A percentile compares a stretch with the other conserved stretches of the same genome.
Conservation (phyloP, 805 yeast species). For the Teunomyces panamensis region DNA sequence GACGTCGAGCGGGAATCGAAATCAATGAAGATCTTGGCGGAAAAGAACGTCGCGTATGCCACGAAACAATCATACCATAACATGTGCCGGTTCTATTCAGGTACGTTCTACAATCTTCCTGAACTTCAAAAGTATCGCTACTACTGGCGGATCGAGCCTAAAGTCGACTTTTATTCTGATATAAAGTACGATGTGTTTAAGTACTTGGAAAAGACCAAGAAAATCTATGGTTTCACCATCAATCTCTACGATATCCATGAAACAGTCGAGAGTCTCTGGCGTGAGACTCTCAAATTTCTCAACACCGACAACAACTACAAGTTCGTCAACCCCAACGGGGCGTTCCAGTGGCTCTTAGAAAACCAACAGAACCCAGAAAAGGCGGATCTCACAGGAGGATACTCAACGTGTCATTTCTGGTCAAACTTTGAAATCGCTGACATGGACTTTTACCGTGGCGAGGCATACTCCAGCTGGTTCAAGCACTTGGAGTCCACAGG, state of each 20-base stretch:
- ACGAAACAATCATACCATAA: slow-evolving; percentile 64
- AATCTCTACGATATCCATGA: slow-evolving; percentile 69
- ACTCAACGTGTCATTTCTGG: slow-evolving; percentile 86
- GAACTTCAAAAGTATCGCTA: slow-evolving; percentile 58
- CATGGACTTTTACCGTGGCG: slow-evolving; percentile 73
- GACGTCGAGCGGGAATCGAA: slow-evolving; percentile 42
- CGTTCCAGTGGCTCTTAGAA: slow-evolving; percentile 52
- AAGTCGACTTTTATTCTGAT: slow-evolving; percentile 62
- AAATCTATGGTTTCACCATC: slow-evolving; percentile 72
- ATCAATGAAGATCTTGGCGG: slow-evolving; percentile 38
- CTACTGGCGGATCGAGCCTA: slow-evolving; percentile 83
- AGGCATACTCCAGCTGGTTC: slow-evolving; percentile 65
- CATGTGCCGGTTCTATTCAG: slow-evolving; percentile 81
- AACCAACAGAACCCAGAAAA: slow-evolving; percentile 50
- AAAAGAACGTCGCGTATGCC: slow-evolving; percentile 59
- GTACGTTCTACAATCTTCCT: slow-evolving; percentile 61
- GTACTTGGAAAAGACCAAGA: slow-evolving; percentile 63
- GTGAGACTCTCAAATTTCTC: slow-evolving; percentile 61
- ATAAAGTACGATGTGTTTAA: slow-evolving; percentile 75
- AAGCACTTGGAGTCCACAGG: slow-evolving; percentile 63
- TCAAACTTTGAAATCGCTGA: slow-evolving; percentile 84
- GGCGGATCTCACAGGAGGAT: slow-evolving; percentile 40
- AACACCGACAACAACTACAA: slow-evolving; percentile 55
- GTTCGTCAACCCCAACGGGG: slow-evolving; percentile 45
- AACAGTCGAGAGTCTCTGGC: slow-evolving; percentile 64